Evolutionary conservation across 768 basidiomycete species (phyloP).

Genomic region (Coprinopsis marcescibilis): DNA sequence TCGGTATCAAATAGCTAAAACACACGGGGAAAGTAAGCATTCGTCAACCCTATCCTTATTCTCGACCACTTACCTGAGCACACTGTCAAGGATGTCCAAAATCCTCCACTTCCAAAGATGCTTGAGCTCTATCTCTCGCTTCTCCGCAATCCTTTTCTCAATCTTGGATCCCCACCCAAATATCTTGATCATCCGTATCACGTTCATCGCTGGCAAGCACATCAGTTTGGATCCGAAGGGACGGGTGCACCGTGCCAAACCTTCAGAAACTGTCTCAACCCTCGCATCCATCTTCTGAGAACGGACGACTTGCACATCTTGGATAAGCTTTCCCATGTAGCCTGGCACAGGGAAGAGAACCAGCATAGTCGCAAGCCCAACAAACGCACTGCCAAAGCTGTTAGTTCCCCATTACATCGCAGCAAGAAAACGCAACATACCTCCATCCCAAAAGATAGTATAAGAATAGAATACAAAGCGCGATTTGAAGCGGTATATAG

Average conservation of each 20-base stretch:
- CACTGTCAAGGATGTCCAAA: slow-evolving; percentile 43
- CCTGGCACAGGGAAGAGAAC: slow-evolving; percentile 55
- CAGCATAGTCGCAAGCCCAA: slow-evolving; percentile 51
- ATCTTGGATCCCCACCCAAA: slow-evolving; percentile 65
- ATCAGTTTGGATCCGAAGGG: background rate
- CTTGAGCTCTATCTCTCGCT: slow-evolving; percentile 57
- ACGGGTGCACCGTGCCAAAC: slow-evolving; percentile 24
- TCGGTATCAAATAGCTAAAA: slow-evolving; percentile 50
- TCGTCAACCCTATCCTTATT: background rate
- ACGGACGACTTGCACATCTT: slow-evolving; percentile 41
- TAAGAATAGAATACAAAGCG: slow-evolving; percentile 37
- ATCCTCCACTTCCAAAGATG: slow-evolving; percentile 51
- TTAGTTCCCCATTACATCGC: no score
- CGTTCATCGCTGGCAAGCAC: slow-evolving; percentile 43
- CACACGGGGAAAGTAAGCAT: background rate
- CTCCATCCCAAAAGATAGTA: slow-evolving; percentile 45
- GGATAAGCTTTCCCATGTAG: slow-evolving; percentile 43
- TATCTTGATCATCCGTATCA: slow-evolving; percentile 69
- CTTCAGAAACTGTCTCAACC: slow-evolving; percentile 58
- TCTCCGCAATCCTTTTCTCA: slow-evolving; percentile 45
- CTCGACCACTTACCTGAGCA: slow-evolving; percentile 47
- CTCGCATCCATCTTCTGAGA: slow-evolving; percentile 55
- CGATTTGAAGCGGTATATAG: slow-evolving; percentile 38
- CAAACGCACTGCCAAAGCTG: slow-evolving; percentile 45
- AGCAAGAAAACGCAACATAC: no score